Percentiles rank a stretch among this genome's conserved stretches.
These are phyloP conservation scores for Phragmites australis DNA, from an alignment of 176 grass and related monocot species.

Conservation along the genomic window DNA sequence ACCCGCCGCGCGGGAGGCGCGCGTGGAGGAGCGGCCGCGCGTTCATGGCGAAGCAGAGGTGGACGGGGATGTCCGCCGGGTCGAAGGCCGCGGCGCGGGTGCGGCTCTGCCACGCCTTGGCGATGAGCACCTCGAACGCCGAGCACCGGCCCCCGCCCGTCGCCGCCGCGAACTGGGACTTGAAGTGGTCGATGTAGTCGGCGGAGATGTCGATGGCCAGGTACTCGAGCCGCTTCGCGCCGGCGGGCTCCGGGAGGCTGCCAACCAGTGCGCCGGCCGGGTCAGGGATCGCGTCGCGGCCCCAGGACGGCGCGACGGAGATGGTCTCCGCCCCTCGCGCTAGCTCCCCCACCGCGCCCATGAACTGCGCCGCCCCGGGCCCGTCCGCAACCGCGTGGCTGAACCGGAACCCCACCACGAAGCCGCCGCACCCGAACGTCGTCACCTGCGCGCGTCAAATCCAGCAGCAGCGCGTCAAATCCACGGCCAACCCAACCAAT, in stretches of 20 bases:
- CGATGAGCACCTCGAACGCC: conserved; percentile 82
- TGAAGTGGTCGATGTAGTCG: conserved; percentile 89
- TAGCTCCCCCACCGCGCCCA: conserved; percentile 73
- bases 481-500: not conserved
- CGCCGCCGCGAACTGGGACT: conserved; percentile 49
- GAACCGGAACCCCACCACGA: conserved; percentile 91
- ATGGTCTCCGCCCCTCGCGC: conserved; percentile 48
- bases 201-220: conserved; percentile 77
- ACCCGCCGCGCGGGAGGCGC: conserved; percentile 29
- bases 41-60: conserved; percentile 91
- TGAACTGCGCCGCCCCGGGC: conserved; percentile 74
- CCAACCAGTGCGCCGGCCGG: conserved; percentile 46
- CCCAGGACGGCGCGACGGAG: conserved; percentile 47
- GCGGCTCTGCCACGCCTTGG: conserved; percentile 83
- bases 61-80: conserved; percentile 19
- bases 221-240: conserved; percentile 58
- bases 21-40: conserved; percentile 56
- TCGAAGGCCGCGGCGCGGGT: conserved; percentile 57
- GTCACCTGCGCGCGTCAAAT: conserved; percentile 55
- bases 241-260: conserved; percentile 46
- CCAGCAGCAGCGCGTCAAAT: not conserved
- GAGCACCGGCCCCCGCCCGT: conserved; percentile 64
- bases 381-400: conserved; percentile 92
- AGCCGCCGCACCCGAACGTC: conserved; percentile 76
- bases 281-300: conserved; percentile 60